Evolutionary conservation across 768 basidiomycete species (phyloP).

Genomic region (Terana coerulea): DNA sequence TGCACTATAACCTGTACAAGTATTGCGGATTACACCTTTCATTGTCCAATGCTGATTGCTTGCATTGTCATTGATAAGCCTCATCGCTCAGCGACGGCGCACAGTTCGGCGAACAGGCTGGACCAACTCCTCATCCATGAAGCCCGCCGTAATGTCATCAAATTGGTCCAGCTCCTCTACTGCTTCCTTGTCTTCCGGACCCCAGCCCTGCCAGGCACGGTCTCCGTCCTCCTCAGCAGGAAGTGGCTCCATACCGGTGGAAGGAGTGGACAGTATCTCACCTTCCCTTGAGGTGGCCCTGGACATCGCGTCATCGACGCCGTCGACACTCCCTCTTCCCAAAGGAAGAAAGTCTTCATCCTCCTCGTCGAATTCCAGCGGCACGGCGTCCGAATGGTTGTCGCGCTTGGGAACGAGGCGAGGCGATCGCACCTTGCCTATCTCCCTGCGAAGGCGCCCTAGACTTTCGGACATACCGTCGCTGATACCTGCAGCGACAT

Average conservation of each 20-base stretch:
- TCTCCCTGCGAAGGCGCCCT: conserved; percentile 54
- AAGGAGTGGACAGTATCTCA: conserved; percentile 36
- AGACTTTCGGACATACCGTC: conserved; percentile 60
- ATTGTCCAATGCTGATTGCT: too few species aligned
- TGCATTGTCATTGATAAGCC: too few species aligned
- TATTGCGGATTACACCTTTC: too few species aligned
- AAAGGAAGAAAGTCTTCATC: conserved; percentile 52
- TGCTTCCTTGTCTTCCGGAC: conserved; percentile 25
- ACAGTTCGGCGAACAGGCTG: conserved; percentile 5
- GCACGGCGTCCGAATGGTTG: conserved; percentile 29
- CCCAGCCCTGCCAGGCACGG: conserved; percentile 28
- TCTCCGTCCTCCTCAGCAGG: conserved; percentile 20
- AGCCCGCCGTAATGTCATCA: conserved; percentile 33
- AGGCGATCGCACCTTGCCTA: conserved; percentile 49
- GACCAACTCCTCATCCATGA: conserved; percentile 27
- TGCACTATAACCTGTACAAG: too few species aligned
- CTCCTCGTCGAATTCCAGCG: conserved; percentile 62
- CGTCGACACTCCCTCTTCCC: conserved; percentile 1
- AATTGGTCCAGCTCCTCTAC: conserved; percentile 34
- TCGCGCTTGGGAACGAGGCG: conserved; percentile 25
- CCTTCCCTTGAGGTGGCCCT: conserved; percentile 22
- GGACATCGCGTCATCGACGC: conserved; percentile 16
- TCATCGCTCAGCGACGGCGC: too few species aligned
- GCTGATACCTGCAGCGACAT: conserved; percentile 44
- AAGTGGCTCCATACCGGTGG: conserved; percentile 31